Evolutionary conservation across 2,329 filamentous ascomycete species (phyloP), one percentile per base, ranked within the genome.

Genomic region (Fusarium sp.): DNA sequence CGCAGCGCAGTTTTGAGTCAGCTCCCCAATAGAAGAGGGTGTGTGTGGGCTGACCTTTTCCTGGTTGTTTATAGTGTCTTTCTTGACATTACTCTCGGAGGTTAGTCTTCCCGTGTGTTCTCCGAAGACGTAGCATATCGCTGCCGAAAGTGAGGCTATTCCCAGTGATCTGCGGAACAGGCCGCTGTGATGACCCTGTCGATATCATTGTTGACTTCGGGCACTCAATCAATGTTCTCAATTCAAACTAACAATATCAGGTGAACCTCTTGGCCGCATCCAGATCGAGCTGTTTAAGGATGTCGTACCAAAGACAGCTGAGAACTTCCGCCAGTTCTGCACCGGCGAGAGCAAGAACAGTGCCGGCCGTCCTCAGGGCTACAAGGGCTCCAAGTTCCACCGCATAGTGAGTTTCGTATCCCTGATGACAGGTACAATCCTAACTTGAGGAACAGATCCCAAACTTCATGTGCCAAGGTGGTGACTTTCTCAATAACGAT

Each of bases 311-410:
- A 92, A 92, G 79, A 98, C 96, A 14, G 94, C 95, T 36, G 96
- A 98, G 83, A 98, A 98, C 86, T 98, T 99, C 82, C 93, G 95
- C 52, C 94, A 97, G 81, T 98, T 98, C 85, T 98, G 95, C 85
- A 98, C 96, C 0, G 96, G 96, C 78, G 96, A 98, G 86, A 91
- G 89, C 75, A 97, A 95, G 84, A 93, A 93, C 80, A 83, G 89
- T 57, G 88, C 90, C 15, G 94, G 94, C 39, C 88, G 91, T 72
- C 93, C 95, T 2, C 93, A 97, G 81, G 96, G 96, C 72, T 99
- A 98, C 88, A 98, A 98, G 85, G 93, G 94, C 61, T 93, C 90
- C 85, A 97, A 94, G 82, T 98, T 98, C 79, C 96, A 98, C 84
- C 92, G 96, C 66, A 94, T 98, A 78, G 94, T 97, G 84, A 78